These are phyloP conservation scores for Ceratocystis alfenasii DNA, from an alignment of 2,329 filamentous ascomycete species.

Conservation along the genomic window DNA sequence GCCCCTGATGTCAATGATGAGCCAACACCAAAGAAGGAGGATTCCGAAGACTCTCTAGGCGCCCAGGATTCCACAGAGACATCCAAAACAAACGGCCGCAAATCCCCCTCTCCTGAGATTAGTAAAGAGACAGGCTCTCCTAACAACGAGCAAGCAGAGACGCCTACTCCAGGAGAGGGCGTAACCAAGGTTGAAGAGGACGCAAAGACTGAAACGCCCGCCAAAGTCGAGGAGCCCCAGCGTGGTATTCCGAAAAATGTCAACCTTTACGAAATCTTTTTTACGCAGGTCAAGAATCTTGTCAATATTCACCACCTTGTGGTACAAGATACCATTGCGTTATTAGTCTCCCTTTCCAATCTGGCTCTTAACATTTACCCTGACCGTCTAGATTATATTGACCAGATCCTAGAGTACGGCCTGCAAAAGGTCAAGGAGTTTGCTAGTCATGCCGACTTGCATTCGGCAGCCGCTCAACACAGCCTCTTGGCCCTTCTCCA, in stretches of 20 bases:
- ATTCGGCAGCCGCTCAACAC: constrained; percentile 75
- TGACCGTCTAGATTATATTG: constrained; percentile 81
- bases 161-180: constrained; percentile 37
- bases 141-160: constrained; percentile 27
- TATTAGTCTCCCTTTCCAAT: constrained; percentile 87
- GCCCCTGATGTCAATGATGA: not conserved
- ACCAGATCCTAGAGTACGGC: constrained; percentile 84
- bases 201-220: not conserved
- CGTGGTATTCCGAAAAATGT: constrained; percentile 59
- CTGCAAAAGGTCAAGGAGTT: constrained; percentile 77
- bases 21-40: not conserved
- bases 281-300: constrained; percentile 85
- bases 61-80: constrained; percentile 26
- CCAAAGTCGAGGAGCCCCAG: constrained; percentile 17
- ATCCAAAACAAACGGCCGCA: constrained; percentile 17
- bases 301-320: constrained; percentile 83
- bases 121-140: constrained; percentile 22
- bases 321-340: constrained; percentile 86
- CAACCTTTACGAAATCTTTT: constrained; percentile 93
- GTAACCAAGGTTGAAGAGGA: constrained; percentile 32
- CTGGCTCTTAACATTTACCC: constrained; percentile 94
- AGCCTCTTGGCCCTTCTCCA: constrained; percentile 83
- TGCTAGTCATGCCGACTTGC: constrained; percentile 87
- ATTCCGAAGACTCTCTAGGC: not conserved
- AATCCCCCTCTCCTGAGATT: constrained; percentile 27